These are phyloP conservation scores for Fraxinus cuspidata DNA, from an alignment of 257 asterid genomes.

Conservation along the genomic window DNA sequence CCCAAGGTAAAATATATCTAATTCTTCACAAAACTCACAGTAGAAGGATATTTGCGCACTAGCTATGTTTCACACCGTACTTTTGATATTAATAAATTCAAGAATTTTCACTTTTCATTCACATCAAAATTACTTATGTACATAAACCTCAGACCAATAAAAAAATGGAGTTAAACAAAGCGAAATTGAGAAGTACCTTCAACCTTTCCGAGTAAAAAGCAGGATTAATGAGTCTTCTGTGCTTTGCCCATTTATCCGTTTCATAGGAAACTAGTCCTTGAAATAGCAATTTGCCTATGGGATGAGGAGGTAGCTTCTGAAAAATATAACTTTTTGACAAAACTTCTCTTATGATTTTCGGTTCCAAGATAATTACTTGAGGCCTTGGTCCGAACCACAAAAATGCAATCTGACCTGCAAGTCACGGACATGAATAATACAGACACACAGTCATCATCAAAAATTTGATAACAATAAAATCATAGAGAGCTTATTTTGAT, in stretches of 20 bases:
- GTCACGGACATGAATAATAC: background rate
- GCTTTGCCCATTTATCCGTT: constrained; percentile 61
- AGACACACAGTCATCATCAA: background rate
- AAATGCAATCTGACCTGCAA: constrained; percentile 46
- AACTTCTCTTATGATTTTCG: constrained; percentile 42
- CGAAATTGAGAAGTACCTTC: constrained; percentile 31
- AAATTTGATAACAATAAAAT: background rate
- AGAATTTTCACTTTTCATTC: background rate
- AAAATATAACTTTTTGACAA: constrained; percentile 40
- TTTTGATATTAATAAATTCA: no score
- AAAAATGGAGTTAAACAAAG: background rate
- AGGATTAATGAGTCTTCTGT: constrained; percentile 51
- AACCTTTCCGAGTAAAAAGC: constrained; percentile 53
- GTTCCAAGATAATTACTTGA: constrained; percentile 38
- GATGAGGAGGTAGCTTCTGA: constrained; percentile 37
- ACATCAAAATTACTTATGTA: no score
- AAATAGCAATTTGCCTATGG: constrained; percentile 31
- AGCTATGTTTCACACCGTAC: no score
- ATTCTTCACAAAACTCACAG: background rate
- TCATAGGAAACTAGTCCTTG: constrained; percentile 45
- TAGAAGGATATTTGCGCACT: background rate
- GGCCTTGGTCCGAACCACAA: constrained; percentile 53
- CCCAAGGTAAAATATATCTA: no score
- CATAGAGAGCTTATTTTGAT: background rate
- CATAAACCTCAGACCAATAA: background rate